A percentile compares a stretch with the other conserved stretches of the same genome.
phyloP scores from a whole-genome alignment of 495 filamentous ascomycete genomes.

The Xylaria cubensis region DNA sequence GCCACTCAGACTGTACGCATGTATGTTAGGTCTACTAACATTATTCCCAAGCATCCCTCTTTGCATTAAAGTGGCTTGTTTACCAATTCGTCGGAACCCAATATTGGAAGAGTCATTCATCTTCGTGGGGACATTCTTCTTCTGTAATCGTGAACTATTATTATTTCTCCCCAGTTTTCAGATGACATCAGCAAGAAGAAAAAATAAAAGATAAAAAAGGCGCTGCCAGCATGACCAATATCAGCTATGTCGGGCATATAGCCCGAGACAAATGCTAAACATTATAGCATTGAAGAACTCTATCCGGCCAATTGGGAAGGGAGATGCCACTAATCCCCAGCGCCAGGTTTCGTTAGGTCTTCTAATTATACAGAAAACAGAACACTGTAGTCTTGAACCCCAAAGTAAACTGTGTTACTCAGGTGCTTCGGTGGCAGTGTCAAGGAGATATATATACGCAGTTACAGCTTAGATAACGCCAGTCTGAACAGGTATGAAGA shows the following conservation, averaged over 20 bases:
- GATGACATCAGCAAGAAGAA: constrained; percentile 6
- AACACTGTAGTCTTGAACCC: not conserved
- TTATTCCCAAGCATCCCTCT: not conserved
- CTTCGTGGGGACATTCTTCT: not conserved
- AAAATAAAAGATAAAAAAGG: not conserved
- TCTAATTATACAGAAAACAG: not conserved
- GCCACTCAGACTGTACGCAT: not conserved
- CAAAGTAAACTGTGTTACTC: not conserved
- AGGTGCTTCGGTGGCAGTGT: not conserved
- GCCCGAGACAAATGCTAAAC: constrained; percentile 5
- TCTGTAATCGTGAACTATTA: not conserved
- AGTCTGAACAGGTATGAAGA: not conserved
- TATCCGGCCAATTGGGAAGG: constrained; percentile 13
- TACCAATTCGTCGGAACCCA: not conserved
- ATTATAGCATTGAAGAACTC: constrained; percentile 18
- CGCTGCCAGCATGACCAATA: constrained; percentile 3
- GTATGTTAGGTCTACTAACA: not conserved
- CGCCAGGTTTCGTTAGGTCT: not conserved
- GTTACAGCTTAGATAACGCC: not conserved
- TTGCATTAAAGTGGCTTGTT: not conserved
- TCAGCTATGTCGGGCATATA: constrained; percentile 4
- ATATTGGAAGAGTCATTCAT: not conserved
- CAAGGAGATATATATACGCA: not conserved
- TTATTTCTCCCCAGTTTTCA: not conserved
- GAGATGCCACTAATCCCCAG: constrained; percentile 9